A percentile compares a stretch with the other conserved stretches of the same genome.
These are phyloP conservation scores for Backusella parvicylindrica DNA, from an alignment of 192 early-diverging fungal species.

Conservation along the genomic window DNA sequence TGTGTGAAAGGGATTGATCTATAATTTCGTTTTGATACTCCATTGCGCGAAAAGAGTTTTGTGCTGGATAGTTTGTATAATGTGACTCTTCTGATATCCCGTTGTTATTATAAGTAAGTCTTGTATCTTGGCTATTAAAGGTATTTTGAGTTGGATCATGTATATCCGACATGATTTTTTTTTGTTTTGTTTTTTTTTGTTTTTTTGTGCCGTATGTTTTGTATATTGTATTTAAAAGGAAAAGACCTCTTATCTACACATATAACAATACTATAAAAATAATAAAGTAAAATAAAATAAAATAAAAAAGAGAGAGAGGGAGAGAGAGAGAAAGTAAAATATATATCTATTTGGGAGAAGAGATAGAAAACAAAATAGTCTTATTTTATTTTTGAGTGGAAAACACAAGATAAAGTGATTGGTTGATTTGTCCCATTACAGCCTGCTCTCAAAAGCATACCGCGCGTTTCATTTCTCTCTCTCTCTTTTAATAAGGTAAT, in stretches of 20 bases:
- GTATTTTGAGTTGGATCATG: slow-evolving; percentile 2
- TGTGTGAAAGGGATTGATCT: slow-evolving; percentile 47
- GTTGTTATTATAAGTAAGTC: neutral
- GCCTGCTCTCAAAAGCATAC: too few species aligned
- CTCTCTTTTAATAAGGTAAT: too few species aligned
- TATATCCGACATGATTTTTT: neutral
- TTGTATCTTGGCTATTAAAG: neutral
- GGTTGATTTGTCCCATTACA: neutral
- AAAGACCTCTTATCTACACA: neutral
- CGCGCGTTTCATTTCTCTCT: too few species aligned
- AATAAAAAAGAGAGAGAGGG: neutral
- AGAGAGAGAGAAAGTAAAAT: neutral
- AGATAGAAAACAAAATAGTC: neutral
- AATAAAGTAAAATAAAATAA: neutral
- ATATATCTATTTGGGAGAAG: neutral
- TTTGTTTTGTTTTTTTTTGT: too few species aligned
- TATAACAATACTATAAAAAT: neutral
- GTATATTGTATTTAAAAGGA: too few species aligned
- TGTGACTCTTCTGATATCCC: neutral
- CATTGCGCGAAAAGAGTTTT: neutral
- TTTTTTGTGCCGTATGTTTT: too few species aligned
- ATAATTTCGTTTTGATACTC: slow-evolving; percentile 39
- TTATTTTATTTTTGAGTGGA: neutral
- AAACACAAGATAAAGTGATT: neutral
- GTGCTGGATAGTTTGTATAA: slow-evolving; percentile 2